A percentile compares a stretch with the other conserved stretches of the same genome.
These are phyloP conservation scores for Chaetoceros tenuissimus DNA, from an alignment of 108 stramenopile genomes.

Conservation along the genomic window DNA sequence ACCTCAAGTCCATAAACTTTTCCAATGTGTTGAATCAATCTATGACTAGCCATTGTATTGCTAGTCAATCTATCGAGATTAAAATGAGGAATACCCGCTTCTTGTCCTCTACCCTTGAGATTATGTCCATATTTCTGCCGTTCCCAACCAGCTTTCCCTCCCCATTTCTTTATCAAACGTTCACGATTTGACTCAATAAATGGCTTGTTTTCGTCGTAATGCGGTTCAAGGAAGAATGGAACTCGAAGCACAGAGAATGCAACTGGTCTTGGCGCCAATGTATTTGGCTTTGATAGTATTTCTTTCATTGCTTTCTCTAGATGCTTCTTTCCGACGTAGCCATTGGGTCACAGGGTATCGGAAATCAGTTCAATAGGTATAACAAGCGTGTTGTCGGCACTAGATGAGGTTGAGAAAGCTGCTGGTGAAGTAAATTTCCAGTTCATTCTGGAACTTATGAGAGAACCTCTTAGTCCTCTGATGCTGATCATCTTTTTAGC, in stretches of 20 bases:
- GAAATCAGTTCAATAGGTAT: constrained; percentile 62
- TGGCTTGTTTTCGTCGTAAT: constrained; percentile 58
- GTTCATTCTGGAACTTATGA: no score
- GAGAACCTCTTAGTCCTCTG: no score
- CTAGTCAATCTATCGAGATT: constrained; percentile 75
- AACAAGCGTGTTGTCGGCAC: constrained; percentile 35
- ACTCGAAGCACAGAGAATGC: constrained; percentile 71
- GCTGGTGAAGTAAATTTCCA: not conserved
- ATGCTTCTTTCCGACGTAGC: constrained; percentile 79
- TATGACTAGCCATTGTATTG: constrained; percentile 80
- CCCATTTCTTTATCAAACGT: constrained; percentile 72
- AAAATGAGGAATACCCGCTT: constrained; percentile 78
- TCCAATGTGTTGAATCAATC: constrained; percentile 71
- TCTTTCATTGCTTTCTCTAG: constrained; percentile 58
- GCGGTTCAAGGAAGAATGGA: constrained; percentile 80
- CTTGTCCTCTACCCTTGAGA: constrained; percentile 66
- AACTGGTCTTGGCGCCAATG: constrained; percentile 28
- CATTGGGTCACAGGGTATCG: constrained; percentile 82
- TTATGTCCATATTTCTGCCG: constrained; percentile 63
- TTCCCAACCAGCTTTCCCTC: constrained; percentile 66
- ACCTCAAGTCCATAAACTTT: constrained; percentile 61
- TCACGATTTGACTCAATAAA: constrained; percentile 78
- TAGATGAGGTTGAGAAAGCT: constrained; percentile 7
- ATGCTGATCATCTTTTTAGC: no score
- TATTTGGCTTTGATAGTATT: constrained; percentile 43